Percentiles rank a stretch among this genome's conserved stretches.
phyloP scores from a whole-genome alignment of 805 yeast species.

The Starmera caribaea region DNA sequence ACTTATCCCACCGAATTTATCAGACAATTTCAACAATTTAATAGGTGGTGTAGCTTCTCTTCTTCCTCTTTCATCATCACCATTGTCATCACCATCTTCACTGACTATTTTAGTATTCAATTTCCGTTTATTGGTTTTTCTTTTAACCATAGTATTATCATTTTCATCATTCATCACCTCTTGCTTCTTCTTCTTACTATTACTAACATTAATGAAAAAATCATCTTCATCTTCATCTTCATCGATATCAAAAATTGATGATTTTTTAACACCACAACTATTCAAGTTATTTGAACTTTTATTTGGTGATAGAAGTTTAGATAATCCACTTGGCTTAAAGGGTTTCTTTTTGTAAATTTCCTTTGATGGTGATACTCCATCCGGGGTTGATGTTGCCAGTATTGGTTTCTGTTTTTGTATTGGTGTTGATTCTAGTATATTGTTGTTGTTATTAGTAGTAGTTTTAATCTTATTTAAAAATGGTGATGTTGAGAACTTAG shows the following conservation, averaged over 20 bases:
- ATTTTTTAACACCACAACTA: constrained; percentile 6
- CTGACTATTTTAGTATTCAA: constrained; percentile 8
- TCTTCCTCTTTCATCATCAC: constrained; percentile 4
- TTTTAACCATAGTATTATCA: constrained; percentile 7
- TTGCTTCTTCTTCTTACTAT: constrained; percentile 2
- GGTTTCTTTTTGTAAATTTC: constrained; percentile 5
- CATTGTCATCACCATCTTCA: constrained; percentile 14
- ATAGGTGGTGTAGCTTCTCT: constrained; percentile 7
- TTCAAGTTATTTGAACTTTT: constrained; percentile 1
- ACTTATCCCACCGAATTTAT: constrained; percentile 16
- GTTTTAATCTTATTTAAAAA: constrained; percentile 8
- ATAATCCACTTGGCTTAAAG: constrained; percentile 14
- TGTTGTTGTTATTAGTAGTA: constrained; percentile 1
- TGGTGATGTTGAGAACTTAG: constrained; percentile 15
- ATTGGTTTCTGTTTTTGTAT: constrained; percentile 3
- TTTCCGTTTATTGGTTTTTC: constrained; percentile 12
- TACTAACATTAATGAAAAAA: constrained; percentile 12
- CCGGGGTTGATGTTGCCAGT: constrained; percentile 20
- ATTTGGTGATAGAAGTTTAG: constrained; percentile 14
- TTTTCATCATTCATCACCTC: constrained; percentile 10
- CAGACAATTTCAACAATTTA: constrained; percentile 17
- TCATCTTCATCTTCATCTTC: constrained; percentile 21
- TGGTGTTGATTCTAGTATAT: constrained; percentile 8
- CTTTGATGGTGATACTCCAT: constrained; percentile 15
- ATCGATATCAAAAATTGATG: constrained; percentile 18